Evolutionary conservation across 768 basidiomycete species (phyloP).

Genomic region (Sistotremastrum niveocremeum): DNA sequence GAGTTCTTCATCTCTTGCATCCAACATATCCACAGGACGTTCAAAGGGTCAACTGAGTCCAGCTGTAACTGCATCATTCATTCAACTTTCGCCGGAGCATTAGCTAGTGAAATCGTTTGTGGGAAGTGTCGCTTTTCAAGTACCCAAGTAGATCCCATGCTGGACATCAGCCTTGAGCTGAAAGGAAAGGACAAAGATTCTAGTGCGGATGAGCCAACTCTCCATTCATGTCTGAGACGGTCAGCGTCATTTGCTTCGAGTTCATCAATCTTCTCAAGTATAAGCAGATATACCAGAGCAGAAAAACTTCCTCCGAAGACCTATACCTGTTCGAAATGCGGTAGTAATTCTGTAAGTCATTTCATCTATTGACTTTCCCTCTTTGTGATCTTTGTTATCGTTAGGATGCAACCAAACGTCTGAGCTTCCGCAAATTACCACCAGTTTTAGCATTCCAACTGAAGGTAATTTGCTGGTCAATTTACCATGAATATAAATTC

Average conservation of each 20-base stretch:
- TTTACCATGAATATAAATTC: neutral
- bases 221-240: conserved; percentile 67
- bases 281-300: conserved; percentile 61
- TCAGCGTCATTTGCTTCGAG: conserved; percentile 14
- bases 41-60: conserved; percentile 58
- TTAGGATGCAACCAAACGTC: conserved; percentile 70
- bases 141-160: conserved; percentile 73
- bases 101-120: conserved; percentile 85
- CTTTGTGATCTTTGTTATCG: conserved; percentile 1
- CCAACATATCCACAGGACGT: conserved; percentile 76
- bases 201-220: conserved; percentile 41
- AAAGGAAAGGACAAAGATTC: conserved; percentile 36
- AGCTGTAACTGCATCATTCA: conserved; percentile 88
- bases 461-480: conserved; percentile 41
- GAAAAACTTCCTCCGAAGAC: conserved; percentile 76
- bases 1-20: conserved; percentile 74
- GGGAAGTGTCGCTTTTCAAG: conserved; percentile 71
- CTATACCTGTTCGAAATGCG: conserved; percentile 76
- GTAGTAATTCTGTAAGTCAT: conserved; percentile 44
- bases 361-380: neutral
- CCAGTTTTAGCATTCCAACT: conserved; percentile 89
- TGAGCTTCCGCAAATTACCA: conserved; percentile 76
- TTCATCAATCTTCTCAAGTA: conserved; percentile 2
- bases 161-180: conserved; percentile 84
- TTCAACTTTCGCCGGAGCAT: conserved; percentile 71